Base-by-base conservation (phyloP, 305 asterid genomes). In the Fraxinus velutina region DNA sequence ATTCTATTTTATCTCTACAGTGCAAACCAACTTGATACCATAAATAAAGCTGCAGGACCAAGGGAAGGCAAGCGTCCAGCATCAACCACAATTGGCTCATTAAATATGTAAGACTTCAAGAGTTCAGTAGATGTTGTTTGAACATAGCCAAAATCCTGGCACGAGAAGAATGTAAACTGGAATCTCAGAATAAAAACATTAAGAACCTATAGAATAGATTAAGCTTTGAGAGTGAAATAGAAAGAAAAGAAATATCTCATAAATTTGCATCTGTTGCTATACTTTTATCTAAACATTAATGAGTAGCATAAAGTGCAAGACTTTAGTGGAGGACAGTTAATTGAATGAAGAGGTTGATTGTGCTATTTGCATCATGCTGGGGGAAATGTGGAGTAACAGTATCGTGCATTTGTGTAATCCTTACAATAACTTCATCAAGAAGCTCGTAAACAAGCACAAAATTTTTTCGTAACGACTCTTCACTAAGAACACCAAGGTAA, bases 71-170 rank as follows among this genome's bases (percentile, higher is more conserved):
- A 29, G 77, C 96, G 97, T 21, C 92, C 96, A 87, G 97, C 93
- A 77, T 95, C 98, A 85, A 95, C 88, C 84, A 91, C 92, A 84
- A 95, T 95, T 82, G 99, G 99, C 87, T 95, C 99, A 71, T 95
- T 95, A 88, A 95, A 93, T 86, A 95, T 76, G 70, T 89, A 95
- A 83, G 99, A 95, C 85, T 95, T 95, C 92, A 95, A 87, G 75
- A 93, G 90, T 89, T 95, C 99, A 68, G 99, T 95, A 21, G 99
- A 95, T 47, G 99, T 95, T 52, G 99, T 92, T 89, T 96, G 99
- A 21, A 96, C 98, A 81, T 89, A 96, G 62, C 99, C 99, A 80
- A 96, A 96, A 90, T 96, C 99, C 99, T 96, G 91, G 85, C 80
- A 73, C 29, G 52, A 78, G 73, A 83, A 84, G 79, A 82, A 83